Evolutionary conservation across 2,329 filamentous ascomycete genomes (phyloP), one percentile per base, ranked within the genome.

Genomic region (Karstenula rhodostoma): DNA sequence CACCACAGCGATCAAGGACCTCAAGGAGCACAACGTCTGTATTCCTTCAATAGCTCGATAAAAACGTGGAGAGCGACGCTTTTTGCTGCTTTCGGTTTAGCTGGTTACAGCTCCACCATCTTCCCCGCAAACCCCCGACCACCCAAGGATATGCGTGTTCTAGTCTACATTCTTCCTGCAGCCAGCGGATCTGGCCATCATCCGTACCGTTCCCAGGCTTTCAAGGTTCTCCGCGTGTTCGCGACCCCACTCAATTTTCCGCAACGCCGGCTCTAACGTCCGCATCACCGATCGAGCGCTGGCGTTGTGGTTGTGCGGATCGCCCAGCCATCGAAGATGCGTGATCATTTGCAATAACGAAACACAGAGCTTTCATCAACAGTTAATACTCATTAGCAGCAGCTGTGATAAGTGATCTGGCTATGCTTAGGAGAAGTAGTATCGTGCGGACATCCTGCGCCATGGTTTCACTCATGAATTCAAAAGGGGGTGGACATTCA

Each of bases 121-220:
- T 73, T 73, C 73, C 73, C 73, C 73, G 72, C 73, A 75, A 72
- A 66, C 48, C 61, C 51, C 25, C 15, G 17, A 25, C 56, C 64
- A 61, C 50, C 59, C 64, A 59, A 62, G 62, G 60, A 56, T 59
- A 62, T 60, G 62, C 60, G 66, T 64, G 63, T 47, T 56, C 58
- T 64, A 65, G 61, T 62, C 56, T 51, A 58, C 19, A 44, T 51
- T 27, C 25, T 23, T 19, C 57, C 25, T 60, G 53, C 58, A 57
- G 33, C 53, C 51, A 55, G 42, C 60, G 49, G 62, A 52, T 64
- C 69, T 65, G 58, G 65, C 60, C 68, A 44, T 57, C 63, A 58
- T 67, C 65, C 66, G 57, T 70, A 67, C 57, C 53, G 62, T 63
- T 54, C 67, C 65, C 65, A 58, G 62, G 56, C 66, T 64, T 17